Base-by-base conservation (phyloP, 495 filamentous ascomycete genomes). In the Geopyxis carbonaria region DNA sequence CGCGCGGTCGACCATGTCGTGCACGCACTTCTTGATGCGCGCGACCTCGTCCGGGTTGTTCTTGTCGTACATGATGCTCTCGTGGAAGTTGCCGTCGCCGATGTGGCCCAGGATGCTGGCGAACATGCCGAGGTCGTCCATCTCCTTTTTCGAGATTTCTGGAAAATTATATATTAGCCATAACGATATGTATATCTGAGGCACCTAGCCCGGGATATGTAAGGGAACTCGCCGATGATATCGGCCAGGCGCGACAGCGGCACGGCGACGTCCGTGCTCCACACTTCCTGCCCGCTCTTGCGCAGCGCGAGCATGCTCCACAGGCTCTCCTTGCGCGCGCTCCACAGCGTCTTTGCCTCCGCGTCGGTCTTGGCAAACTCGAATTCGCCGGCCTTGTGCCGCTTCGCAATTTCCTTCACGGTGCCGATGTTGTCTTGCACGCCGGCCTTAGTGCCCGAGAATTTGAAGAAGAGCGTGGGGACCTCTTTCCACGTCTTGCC, bases 71-170 rank as follows among this genome's bases (percentile, higher is more conserved):
- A 93, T 72, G 50, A 93, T 84, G 56, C 74, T 79, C 49, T 82
- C 73, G 55, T 93, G 85, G 58, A 93, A 93, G 57, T 94, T 94
- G 5, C 85, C 84, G 56, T 92, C 80, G 3, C 82, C 82, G 42
- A 91, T 74, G 45, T 91, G 82, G 9, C 78, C 83, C 0, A 94
- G 65, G 18, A 87, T 83, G 55, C 73, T 80, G 14, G 81, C 83
- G 51, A 93, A 87, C 7, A 93, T 59, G 2, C 81, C 83, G 6
- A 87, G 62, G 5, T 80, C 73, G 50, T 87, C 78, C 63, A 93
- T 73, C 56, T 91, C 81, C 50, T 82, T 80, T 61, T 93, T 89
- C 36, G 80, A 84, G 27, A 80, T 69, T 53, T 92, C 83, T 73
- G 35, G 0, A 27, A 11, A 9, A 5, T 23, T 55, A 29, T 40